phyloP scores from a whole-genome alignment of 2,329 filamentous ascomycete species.

The Exophiala aquamarina region DNA sequence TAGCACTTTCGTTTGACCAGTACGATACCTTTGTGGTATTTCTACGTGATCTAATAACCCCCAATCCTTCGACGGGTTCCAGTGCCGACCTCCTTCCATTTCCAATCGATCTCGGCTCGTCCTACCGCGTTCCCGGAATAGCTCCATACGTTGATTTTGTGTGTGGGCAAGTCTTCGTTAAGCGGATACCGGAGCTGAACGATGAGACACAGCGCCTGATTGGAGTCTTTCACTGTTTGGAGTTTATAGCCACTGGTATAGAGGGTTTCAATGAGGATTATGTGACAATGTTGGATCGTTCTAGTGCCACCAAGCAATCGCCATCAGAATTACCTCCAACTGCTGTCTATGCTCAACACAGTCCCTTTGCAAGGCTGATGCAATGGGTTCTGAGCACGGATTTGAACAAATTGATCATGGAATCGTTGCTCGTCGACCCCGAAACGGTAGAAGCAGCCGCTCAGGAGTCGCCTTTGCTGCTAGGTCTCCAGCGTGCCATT shows the following conservation, averaged over 20 bases:
- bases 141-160: conserved; percentile 92
- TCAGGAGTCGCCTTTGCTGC: conserved; percentile 76
- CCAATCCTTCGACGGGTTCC: conserved; percentile 47
- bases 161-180: conserved; percentile 73
- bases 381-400: conserved; percentile 97
- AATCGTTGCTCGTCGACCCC: conserved; percentile 73
- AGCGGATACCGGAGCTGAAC: conserved; percentile 63
- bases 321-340: conserved; percentile 13
- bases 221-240: conserved; percentile 75
- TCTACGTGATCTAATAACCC: conserved; percentile 69
- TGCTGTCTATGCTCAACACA: conserved; percentile 77
- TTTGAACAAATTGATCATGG: conserved; percentile 76
- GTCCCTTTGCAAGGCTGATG: conserved; percentile 93
- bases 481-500: conserved; percentile 75
- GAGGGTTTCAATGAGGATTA: conserved; percentile 92
- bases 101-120: conserved; percentile 77
- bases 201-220: conserved; percentile 70
- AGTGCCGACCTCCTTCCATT: conserved; percentile 73
- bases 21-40: conserved; percentile 80
- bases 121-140: conserved; percentile 79
- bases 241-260: conserved; percentile 78
- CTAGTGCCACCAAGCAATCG: conserved; percentile 8
- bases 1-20: conserved; percentile 79
- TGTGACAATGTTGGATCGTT: conserved; percentile 45
- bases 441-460: conserved; percentile 69